Conservation (phyloP, 1,139 yeast species). For the Yamadazyma diddensiae region DNA sequence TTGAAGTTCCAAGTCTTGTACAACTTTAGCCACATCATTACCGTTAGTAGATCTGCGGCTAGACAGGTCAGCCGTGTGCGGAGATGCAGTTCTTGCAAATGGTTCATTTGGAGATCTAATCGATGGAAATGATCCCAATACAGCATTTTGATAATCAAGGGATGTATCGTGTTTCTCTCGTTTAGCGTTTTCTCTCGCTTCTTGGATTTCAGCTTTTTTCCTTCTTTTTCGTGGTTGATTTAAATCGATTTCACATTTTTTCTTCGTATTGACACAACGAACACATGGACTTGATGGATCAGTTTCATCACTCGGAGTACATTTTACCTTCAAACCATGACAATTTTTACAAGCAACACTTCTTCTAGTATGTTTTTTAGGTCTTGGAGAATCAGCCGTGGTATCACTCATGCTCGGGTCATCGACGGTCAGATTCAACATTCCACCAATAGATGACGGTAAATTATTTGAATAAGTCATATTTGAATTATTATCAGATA, state of each 20-base stretch:
- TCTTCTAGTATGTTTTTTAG: constrained; percentile 20
- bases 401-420: neutral
- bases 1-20: constrained; percentile 17
- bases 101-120: neutral
- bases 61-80: neutral
- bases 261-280: constrained; percentile 64
- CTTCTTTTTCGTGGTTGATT: constrained; percentile 57
- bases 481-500: neutral
- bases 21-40: neutral
- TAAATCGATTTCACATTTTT: constrained; percentile 66
- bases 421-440: neutral
- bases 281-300: constrained; percentile 67
- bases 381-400: neutral
- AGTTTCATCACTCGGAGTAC: constrained; percentile 65
- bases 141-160: neutral
- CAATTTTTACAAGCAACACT: constrained; percentile 74
- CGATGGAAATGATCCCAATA: neutral
- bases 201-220: constrained; percentile 30
- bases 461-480: neutral
- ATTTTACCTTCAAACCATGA: constrained; percentile 76
- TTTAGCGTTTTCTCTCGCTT: constrained; percentile 12
- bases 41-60: too few species aligned
- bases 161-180: neutral
- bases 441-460: neutral
- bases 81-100: neutral